Evolutionary conservation across 2,329 filamentous ascomycete genomes (phyloP).

Genomic region (Peltaster fructicola): DNA sequence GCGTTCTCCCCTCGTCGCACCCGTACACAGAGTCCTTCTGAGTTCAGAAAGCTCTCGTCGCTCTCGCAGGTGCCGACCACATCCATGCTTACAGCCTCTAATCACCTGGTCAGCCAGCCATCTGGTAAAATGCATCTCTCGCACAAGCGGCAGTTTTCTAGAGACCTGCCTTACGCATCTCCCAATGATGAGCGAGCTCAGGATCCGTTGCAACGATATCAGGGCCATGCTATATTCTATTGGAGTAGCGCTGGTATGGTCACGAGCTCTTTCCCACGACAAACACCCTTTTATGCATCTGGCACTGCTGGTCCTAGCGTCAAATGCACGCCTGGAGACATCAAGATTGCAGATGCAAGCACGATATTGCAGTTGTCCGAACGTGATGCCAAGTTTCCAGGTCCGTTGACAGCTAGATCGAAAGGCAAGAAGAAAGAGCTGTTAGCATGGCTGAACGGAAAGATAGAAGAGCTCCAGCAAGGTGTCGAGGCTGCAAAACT

Average conservation of each 20-base stretch:
- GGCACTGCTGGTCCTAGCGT: slow-evolving; percentile 58
- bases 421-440: slow-evolving; percentile 96
- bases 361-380: slow-evolving; percentile 56
- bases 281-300: slow-evolving; percentile 69
- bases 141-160: slow-evolving; percentile 26
- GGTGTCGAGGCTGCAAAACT: slow-evolving; percentile 27
- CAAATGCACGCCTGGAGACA: slow-evolving; percentile 63
- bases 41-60: too few species aligned
- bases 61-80: too few species aligned
- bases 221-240: slow-evolving; percentile 65
- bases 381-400: slow-evolving; percentile 65
- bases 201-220: slow-evolving; percentile 79
- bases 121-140: too few species aligned
- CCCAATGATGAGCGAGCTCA: slow-evolving; percentile 39
- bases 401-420: slow-evolving; percentile 69
- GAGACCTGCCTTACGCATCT: slow-evolving; percentile 36
- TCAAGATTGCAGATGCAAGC: slow-evolving; percentile 60
- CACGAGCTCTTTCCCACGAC: slow-evolving; percentile 72
- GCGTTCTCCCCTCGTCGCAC: slow-evolving; percentile 1
- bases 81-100: too few species aligned
- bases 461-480: slow-evolving; percentile 56
- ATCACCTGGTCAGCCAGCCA: too few species aligned
- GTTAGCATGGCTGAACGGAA: slow-evolving; percentile 57
- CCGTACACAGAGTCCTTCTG: too few species aligned
- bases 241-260: slow-evolving; percentile 79